Conservation (phyloP, 768 basidiomycete genomes). For the Coprinopsis sp. region DNA sequence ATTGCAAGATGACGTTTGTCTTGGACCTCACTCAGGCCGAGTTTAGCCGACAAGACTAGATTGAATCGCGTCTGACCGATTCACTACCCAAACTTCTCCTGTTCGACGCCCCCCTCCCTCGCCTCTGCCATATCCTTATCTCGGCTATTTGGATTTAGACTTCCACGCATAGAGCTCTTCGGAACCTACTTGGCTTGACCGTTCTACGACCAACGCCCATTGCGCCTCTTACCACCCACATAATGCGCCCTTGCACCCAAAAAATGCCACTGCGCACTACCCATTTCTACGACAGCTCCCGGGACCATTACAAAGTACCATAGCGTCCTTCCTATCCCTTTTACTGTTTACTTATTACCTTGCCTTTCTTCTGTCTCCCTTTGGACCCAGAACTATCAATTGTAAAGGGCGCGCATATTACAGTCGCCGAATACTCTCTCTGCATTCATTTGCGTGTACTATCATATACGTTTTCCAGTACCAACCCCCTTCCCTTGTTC, state of each 20-base stretch:
- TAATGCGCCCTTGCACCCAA: not conserved
- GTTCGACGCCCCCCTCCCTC: slow-evolving; percentile 3
- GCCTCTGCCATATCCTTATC: not conserved
- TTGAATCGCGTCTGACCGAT: not conserved
- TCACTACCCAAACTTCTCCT: not conserved
- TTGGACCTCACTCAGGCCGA: slow-evolving; percentile 83
- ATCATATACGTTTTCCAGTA: too few species aligned
- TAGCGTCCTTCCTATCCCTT: slow-evolving; percentile 8
- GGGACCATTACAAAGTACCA: slow-evolving; percentile 6
- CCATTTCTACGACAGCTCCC: not conserved
- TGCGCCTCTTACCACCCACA: too few species aligned
- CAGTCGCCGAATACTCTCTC: not conserved
- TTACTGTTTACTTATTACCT: slow-evolving; percentile 17
- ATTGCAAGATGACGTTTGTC: slow-evolving; percentile 64
- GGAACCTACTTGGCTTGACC: too few species aligned
- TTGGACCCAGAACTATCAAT: slow-evolving; percentile 1
- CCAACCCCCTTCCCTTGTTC: too few species aligned
- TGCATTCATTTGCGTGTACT: not conserved
- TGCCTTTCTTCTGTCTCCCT: not conserved
- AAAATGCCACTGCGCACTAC: too few species aligned
- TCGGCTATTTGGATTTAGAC: not conserved
- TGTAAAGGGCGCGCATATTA: slow-evolving; percentile 6
- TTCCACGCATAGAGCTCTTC: too few species aligned
- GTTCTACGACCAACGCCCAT: too few species aligned
- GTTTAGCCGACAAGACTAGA: slow-evolving; percentile 57